Conservation (phyloP, 495 filamentous ascomycete species). For the Penicillium bovifimosum region DNA sequence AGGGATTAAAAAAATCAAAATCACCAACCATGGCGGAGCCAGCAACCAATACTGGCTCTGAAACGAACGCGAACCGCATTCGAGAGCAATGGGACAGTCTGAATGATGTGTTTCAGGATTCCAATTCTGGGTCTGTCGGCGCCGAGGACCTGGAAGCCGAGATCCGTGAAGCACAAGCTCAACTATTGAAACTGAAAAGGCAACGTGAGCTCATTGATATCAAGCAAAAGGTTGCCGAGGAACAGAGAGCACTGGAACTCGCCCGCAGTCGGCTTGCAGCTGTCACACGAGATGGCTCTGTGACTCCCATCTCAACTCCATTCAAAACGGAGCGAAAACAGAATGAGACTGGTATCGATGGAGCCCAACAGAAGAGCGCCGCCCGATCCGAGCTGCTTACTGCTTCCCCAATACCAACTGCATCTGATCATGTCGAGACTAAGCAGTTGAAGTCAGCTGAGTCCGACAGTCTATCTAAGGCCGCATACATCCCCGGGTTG, state of each 20-base stretch:
- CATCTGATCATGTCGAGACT: neutral
- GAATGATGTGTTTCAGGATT: neutral
- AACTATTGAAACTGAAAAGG: slow-evolving; percentile 1
- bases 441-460: neutral
- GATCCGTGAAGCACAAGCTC: slow-evolving; percentile 5
- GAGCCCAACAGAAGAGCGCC: neutral
- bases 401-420: neutral
- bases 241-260: neutral
- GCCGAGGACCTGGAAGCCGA: slow-evolving; percentile 1
- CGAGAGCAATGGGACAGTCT: neutral
- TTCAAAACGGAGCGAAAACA: neutral
- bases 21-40: slow-evolving; percentile 1
- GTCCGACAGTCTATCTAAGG: neutral
- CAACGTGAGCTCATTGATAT: slow-evolving; percentile 8
- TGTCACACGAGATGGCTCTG: neutral
- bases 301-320: neutral
- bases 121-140: neutral
- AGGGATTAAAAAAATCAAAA: neutral
- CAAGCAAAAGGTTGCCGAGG: slow-evolving; percentile 8
- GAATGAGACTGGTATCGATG: neutral
- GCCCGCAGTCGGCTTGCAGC: neutral
- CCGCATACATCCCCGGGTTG: neutral
- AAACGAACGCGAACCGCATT: neutral
- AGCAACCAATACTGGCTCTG: neutral
- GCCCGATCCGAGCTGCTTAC: neutral